Evolutionary conservation across 805 yeast species (phyloP).

Genomic region (Helenozyma rhizophorensis): DNA sequence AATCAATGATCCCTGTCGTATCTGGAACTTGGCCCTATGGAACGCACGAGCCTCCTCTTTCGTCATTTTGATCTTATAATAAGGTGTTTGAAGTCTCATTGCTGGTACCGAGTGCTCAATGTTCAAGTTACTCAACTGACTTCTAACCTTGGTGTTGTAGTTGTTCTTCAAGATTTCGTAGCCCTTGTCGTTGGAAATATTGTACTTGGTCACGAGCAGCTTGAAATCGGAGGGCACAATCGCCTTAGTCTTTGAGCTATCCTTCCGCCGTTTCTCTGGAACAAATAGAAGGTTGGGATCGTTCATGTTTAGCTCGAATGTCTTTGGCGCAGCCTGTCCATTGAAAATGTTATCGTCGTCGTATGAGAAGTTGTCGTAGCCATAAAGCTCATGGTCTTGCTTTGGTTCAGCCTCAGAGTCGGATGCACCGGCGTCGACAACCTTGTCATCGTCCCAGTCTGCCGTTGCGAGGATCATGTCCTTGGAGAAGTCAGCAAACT

Average conservation of each 20-base stretch:
- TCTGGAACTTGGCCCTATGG: conserved; percentile 73
- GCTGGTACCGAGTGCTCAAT: conserved; percentile 95
- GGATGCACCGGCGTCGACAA: conserved; percentile 46
- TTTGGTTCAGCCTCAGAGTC: conserved; percentile 4
- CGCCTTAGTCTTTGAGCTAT: conserved; percentile 25
- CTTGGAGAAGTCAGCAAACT: conserved; percentile 41
- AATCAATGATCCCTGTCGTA: conserved; percentile 74
- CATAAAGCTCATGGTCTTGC: conserved; percentile 4
- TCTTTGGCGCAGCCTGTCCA: conserved; percentile 47
- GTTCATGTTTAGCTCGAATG: conserved; percentile 70
- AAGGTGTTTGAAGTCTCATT: conserved; percentile 79
- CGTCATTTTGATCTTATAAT: conserved; percentile 72
- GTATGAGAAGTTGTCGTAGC: conserved; percentile 37
- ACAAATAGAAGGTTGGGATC: conserved; percentile 77
- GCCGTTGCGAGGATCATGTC: conserved; percentile 65
- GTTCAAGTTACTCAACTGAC: conserved; percentile 84
- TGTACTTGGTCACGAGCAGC: conserved; percentile 57
- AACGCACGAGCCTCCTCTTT: conserved; percentile 67
- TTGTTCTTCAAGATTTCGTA: conserved; percentile 80
- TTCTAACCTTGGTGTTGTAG: conserved; percentile 86
- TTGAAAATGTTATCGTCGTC: conserved; percentile 73
- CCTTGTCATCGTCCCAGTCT: conserved; percentile 71
- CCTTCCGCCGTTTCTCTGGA: conserved; percentile 29
- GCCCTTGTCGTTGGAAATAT: conserved; percentile 82
- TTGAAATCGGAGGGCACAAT: conserved; percentile 52